Base-by-base conservation (phyloP, 176 grass and related monocot species). In the Phoenix dactylifera region DNA sequence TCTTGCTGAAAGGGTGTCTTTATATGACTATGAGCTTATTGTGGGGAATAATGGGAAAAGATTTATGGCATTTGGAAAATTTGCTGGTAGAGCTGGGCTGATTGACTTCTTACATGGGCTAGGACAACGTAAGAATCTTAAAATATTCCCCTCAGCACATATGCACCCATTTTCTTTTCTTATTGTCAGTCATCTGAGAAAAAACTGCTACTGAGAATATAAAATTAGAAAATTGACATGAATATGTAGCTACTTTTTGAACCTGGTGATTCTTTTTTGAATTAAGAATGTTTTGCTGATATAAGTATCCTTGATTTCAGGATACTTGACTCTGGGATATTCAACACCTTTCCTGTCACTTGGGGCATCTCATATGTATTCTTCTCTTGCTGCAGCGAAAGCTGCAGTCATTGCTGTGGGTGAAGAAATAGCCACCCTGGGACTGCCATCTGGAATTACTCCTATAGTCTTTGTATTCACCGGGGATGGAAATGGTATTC, bases 31-130 rank as follows among this genome's bases (percentile, higher is more conserved):
- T 60, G 93, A 97, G 53, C 81, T 88, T 22, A 91, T 97, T 74
- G 87, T 85, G 62, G 87, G 82, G 4, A 84, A 88, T 19, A 67
- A 83, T 67, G 84, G 78, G 28, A 91, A 91, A 73, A 82, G 87
- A n/a, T 72, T 70, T 54, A 78, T 97, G 48, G 87, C 93, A 44
- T 97, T 97, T 73, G 93, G 93, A 50, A 97, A 88, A 57, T 97
- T 91, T 75, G 87, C 93, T 54, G 93, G 93, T 58, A 87, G 87
- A 85, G 93, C 93, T 77, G 93, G 93, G 16, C 19, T 97, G 48
- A 97, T 97, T 72, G 87, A 97, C 29, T 97, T 97, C 67, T 76
- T 97, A 53, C 93, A 97, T 22, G 93, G 87, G 68, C 84, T 97
- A 0, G 87, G 93, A 66, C 76, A 85, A 74, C 50, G 84, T 97